Conservation (phyloP, 805 yeast species). For the Priceomyces medius region DNA sequence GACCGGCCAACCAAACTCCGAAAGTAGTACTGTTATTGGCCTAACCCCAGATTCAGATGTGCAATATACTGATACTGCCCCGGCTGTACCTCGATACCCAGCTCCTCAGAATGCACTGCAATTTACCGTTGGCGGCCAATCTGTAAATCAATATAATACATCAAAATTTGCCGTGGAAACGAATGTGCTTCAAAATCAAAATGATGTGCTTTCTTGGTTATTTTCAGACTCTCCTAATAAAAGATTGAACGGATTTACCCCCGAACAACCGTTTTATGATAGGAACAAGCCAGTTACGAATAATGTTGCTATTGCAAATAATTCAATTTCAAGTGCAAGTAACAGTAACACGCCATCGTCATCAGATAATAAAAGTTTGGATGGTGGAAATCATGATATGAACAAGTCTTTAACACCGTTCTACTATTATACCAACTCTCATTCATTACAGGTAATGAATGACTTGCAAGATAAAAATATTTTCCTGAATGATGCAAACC, state of each 20-base stretch:
- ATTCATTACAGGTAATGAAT: constrained; percentile 9
- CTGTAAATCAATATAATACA: neutral
- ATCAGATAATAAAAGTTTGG: neutral
- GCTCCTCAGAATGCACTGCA: neutral
- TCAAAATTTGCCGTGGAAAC: neutral
- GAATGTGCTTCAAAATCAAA: constrained; percentile 28
- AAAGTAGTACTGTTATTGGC: neutral
- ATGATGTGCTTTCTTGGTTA: constrained; percentile 41
- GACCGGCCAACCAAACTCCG: neutral
- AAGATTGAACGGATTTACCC: neutral
- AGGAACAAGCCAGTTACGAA: neutral
- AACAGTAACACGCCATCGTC: no score
- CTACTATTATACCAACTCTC: constrained; percentile 1
- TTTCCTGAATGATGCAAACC: constrained; percentile 37
- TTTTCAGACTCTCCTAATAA: constrained; percentile 30
- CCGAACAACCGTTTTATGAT: neutral
- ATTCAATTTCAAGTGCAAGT: no score
- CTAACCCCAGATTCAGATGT: neutral
- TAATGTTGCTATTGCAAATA: neutral
- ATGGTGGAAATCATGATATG: neutral
- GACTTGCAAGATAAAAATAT: constrained; percentile 39
- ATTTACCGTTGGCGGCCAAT: neutral
- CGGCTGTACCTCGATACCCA: neutral
- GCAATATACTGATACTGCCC: neutral
- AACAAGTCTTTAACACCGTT: constrained; percentile 1